Evolutionary conservation across 2,329 filamentous ascomycete genomes (phyloP).

Genomic region (Fusarium robinianum): DNA sequence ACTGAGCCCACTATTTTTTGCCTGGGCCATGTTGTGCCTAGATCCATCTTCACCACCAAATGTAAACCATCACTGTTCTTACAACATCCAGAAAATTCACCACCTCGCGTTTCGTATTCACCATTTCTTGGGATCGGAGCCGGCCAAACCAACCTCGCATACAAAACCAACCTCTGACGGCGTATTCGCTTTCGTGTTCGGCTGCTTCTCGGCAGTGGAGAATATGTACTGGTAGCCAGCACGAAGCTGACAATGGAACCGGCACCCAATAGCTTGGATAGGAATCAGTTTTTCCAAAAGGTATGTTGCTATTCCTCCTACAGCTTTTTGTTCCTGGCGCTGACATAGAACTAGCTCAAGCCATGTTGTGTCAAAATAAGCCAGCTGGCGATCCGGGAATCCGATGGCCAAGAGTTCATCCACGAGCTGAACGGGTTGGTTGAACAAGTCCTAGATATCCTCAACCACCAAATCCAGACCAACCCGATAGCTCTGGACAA

Average conservation of each 20-base stretch:
- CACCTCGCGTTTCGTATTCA: too few relatives aligned
- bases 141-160: background rate
- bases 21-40: too few relatives aligned
- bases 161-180: background rate
- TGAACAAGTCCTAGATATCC: conserved; percentile 50
- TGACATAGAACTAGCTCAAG: conserved; percentile 56
- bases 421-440: conserved; percentile 53
- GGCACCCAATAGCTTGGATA: conserved; percentile 27
- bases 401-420: conserved; percentile 47
- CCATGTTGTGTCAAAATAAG: conserved; percentile 65
- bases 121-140: too few relatives aligned
- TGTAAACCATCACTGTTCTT: too few relatives aligned
- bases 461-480: conserved; percentile 49
- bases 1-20: too few relatives aligned
- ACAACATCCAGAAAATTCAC: too few relatives aligned
- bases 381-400: conserved; percentile 57
- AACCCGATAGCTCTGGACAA: conserved; percentile 66
- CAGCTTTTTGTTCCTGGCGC: background rate
- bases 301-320: conserved; percentile 15
- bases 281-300: conserved; percentile 41
- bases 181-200: conserved; percentile 25
- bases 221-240: conserved; percentile 30
- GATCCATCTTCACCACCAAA: too few relatives aligned
- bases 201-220: conserved; percentile 19
- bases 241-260: conserved; percentile 35